phyloP scores from a whole-genome alignment of 768 basidiomycete species.

The Xanthoconium stramineum region DNA sequence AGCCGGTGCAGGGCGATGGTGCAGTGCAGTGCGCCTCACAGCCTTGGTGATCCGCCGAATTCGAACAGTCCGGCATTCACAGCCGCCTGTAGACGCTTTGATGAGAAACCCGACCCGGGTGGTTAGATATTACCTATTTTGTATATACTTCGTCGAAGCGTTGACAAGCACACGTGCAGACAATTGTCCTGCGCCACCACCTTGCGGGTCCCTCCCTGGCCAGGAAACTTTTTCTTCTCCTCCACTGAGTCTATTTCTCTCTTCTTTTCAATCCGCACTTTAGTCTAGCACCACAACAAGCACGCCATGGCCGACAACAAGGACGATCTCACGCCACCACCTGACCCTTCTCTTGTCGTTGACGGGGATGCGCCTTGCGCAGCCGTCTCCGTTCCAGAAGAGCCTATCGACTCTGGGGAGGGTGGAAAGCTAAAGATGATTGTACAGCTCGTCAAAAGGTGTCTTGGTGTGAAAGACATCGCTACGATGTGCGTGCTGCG shows the following conservation, averaged over 20 bases:
- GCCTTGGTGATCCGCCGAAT: too few relatives aligned
- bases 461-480: constrained; percentile 91
- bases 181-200: constrained; percentile 9
- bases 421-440: constrained; percentile 95
- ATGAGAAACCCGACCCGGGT: background rate
- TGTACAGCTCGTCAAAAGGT: constrained; percentile 85
- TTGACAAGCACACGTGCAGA: constrained; percentile 23
- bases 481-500: constrained; percentile 73
- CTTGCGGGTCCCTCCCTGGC: constrained; percentile 4
- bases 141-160: constrained; percentile 5
- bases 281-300: background rate
- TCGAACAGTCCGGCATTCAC: too few relatives aligned
- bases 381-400: constrained; percentile 70
- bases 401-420: constrained; percentile 70
- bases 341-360: constrained; percentile 7
- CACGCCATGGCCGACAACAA: constrained; percentile 21
- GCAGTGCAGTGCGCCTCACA: too few relatives aligned
- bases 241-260: background rate
- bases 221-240: constrained; percentile 3
- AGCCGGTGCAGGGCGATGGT: too few relatives aligned
- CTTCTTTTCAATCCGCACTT: background rate
- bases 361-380: constrained; percentile 54
- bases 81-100: too few relatives aligned
- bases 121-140: constrained; percentile 12
- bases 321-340: constrained; percentile 8